Evolutionary conservation across 2,329 filamentous ascomycete species (phyloP), one percentile per base, ranked within the genome.

Genomic region (Seiridium cupressi): DNA sequence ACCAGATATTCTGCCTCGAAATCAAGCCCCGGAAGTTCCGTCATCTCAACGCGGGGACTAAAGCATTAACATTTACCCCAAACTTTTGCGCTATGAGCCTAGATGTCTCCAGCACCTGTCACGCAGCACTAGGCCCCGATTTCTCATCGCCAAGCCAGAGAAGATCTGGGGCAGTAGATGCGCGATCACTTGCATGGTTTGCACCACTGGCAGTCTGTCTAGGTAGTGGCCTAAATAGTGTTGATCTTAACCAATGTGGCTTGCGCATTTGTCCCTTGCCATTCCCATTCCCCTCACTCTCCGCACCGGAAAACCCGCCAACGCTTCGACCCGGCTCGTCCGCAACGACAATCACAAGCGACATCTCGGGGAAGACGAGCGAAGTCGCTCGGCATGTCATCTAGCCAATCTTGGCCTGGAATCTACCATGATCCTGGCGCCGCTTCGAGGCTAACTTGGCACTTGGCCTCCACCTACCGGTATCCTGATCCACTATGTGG

Each of bases 221-320:
- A 26, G 18, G 18, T 26, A 26, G 18, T 1, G 18, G 18, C 1
- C 18, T 26, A 26, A 26, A 26, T n/a, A 36, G 35, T 53, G 47
- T 10, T 32, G 47, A 13, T 32, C 18, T 35, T 9, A n/a, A 26
- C n/a, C 13, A 42, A 55, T 11, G 8, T 26, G 38, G 5, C 3
- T 5, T 2, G 31, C 38, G 6, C 11, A 31, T 9, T n/a, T 55
- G 26, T 34, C 11, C 32, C 26, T 26, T 26, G 18, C 47, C 44
- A 49, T 18, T 13, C 10, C 5, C 32, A 8, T n/a, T 53, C 49
- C 38, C 34, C 49, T 49, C 47, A 49, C 7, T n/a, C 47, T 55
- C 53, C 53, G 36, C 53, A 55, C 53, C 53, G 53, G 53, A 44
- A 55, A 32, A 44, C 8, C 53, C 53, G 53, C 53, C 53, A 55